Base-by-base conservation (phyloP, 2,329 filamentous ascomycete genomes). In the Penicillium sp. region DNA sequence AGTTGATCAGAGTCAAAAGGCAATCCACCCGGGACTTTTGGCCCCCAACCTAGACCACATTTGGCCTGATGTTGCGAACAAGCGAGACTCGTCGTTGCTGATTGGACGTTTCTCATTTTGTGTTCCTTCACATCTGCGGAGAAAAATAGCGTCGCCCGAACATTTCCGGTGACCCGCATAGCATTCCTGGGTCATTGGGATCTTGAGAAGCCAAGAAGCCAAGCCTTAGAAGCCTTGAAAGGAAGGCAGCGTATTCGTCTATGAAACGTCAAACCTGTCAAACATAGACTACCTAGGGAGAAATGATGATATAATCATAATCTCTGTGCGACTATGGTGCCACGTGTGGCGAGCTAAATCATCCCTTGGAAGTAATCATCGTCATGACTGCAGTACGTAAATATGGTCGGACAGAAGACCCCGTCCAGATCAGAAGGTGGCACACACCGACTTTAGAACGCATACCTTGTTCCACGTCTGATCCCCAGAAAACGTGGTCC, bases 31-130 rank as follows among this genome's bases (percentile, higher is more conserved):
- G 29, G 47, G 43, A 42, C 38, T 38, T 50, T 49, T 48, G 45
- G 45, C 53, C 52, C 42, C 53, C 61, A 63, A 53, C 8, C 47
- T 45, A 32, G 19, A 46, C 55, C 37, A 0, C n/a, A 53, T 57
- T 40, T 38, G 56, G 59, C 45, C 53, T 26, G 38, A 63, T 61
- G 56, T 61, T 39, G 57, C 60, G 61, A 62, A 62, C 57, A 54
- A 54, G 53, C 59, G 53, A 54, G 34, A 22, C 39, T 43, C 5
- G 41, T 17, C 13, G 12, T 4, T 22, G 24, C 8, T 50, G 48
- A 50, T 50, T 50, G 48, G 48, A 32, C 5, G 12, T 3, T 15
- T 28, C 22, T 5, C 24, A 46, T 35, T 41, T 34, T 41, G 38
- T 28, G 35, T 48, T 43, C 31, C 45, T 34, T 42, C 37, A 34